Base-by-base conservation (phyloP, 768 basidiomycete species). In the Macrolepiota dolichaula region DNA sequence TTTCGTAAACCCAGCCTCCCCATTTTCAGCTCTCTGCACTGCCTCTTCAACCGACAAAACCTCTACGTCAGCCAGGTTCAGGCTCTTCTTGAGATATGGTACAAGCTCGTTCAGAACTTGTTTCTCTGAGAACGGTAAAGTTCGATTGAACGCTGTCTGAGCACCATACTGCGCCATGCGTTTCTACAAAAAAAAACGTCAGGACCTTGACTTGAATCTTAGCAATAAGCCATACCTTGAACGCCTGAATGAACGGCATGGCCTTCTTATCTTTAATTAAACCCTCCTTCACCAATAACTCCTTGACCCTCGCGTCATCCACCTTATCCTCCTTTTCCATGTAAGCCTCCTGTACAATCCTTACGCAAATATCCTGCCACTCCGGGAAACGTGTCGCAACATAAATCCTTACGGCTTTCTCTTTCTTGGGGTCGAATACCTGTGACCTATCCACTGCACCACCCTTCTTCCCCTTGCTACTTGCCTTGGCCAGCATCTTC, bases 181-280 rank as follows among this genome's bases (percentile, higher is more conserved):
- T 86, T 89, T 92, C 91, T 94, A 69, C n/a, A 19, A 38, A 17
- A 51, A 49, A 15, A 9, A 53, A 22, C 2, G 17, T 51, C 50
- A 37, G 27, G 60, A 57, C 69, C n/a, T 42, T 13, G 44, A 3
- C 2, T 22, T 25, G 19, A 54, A 37, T 1, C 22, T 44, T 51
- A 42, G 5, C 11, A 47, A 29, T 1, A 7, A 19, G 12, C 25
- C 7, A 65, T 79, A 95, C 96, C 88, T 97, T 96, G 87, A 98
- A 91, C 32, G 81, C 76, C 62, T 96, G 92, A 50, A 95, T 85
- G 76, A 96, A 98, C 5, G 96, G 96, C 96, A 98, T 98, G 44
- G 83, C 83, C 46, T 88, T 85, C 79, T 98, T 98, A 77, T 98
- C 94, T 82, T 97, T 98, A 76, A 95, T 88, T 71, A 98, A 71